Conservation (phyloP, 257 asterid genomes). For the Gentiana dahurica region DNA sequence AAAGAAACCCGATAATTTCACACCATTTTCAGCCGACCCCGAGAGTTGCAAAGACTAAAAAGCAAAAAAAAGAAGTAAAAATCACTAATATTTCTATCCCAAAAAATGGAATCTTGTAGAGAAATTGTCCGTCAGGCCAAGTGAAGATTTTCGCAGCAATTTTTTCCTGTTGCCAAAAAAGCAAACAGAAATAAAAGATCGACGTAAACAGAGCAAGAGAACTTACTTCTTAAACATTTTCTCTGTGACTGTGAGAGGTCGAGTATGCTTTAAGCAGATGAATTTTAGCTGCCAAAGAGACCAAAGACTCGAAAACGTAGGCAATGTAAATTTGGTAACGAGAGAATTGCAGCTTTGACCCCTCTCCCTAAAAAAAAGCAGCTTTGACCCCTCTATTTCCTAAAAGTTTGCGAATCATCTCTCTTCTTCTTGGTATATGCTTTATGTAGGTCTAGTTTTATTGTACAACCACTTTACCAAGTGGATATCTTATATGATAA, state of each 20-base stretch:
- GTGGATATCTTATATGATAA: no score
- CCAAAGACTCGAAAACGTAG: no score
- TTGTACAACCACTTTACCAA: no score
- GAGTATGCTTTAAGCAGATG: slow-evolving; percentile 21
- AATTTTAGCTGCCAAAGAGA: neutral
- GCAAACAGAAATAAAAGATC: neutral
- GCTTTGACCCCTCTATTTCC: no score
- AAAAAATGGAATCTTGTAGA: neutral
- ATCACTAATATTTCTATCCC: neutral
- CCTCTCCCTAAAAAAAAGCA: no score
- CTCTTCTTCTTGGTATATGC: no score
- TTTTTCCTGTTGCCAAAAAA: neutral
- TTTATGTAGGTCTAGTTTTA: no score
- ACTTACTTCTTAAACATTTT: slow-evolving; percentile 78
- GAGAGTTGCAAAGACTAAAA: neutral
- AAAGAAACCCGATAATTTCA: no score
- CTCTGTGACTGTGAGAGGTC: neutral
- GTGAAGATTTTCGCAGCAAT: neutral
- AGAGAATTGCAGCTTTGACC: no score
- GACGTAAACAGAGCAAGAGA: neutral
- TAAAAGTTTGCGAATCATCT: no score
- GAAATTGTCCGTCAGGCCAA: neutral
- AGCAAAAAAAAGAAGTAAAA: neutral
- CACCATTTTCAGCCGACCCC: no score
- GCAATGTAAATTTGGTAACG: no score